Percentiles rank a stretch among this genome's conserved stretches.
Evolutionary conservation across 148 eudicot species (phyloP).

Genomic region (Camellia sinensis): DNA sequence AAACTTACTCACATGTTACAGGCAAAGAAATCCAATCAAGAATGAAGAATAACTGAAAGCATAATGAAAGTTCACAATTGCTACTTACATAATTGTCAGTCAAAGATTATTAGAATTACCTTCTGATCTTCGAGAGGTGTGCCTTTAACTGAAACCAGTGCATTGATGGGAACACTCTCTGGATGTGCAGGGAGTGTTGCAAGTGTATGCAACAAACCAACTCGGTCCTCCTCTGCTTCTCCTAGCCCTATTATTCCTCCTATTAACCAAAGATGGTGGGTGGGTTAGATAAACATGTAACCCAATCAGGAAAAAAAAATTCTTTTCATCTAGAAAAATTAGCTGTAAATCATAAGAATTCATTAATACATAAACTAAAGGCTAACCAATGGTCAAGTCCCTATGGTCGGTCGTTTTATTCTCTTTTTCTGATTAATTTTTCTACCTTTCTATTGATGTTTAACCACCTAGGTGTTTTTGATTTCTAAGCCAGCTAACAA

Average conservation of each 20-base stretch:
- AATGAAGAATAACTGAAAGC: background rate
- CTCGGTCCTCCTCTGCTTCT: conserved; percentile 93
- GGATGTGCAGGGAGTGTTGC: conserved; percentile 96
- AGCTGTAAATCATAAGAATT: background rate
- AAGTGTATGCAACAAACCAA: conserved; percentile 89
- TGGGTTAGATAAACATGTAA: too few relatives aligned
- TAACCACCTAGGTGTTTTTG: background rate
- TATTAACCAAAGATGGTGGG: conserved; percentile 25
- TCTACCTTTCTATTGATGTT: background rate
- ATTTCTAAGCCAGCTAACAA: conserved; percentile 6
- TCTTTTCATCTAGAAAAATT: background rate
- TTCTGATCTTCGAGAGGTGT: conserved; percentile 96
- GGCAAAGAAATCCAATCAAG: background rate
- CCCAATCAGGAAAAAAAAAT: too few relatives aligned
- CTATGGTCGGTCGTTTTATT: too few relatives aligned
- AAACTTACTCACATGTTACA: background rate
- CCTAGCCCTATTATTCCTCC: conserved; percentile 99
- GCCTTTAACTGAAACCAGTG: conserved; percentile 92
- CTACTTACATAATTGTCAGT: background rate
- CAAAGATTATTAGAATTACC: conserved; percentile 38
- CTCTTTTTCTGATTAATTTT: background rate
- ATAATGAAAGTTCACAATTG: background rate
- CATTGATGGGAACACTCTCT: conserved; percentile 98
- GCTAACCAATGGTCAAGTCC: background rate
- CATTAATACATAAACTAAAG: background rate